A percentile compares a stretch with the other conserved stretches of the same genome.
phyloP scores from a whole-genome alignment of 1,284 basidiomycete species.

The Rhizopogon parksii region DNA sequence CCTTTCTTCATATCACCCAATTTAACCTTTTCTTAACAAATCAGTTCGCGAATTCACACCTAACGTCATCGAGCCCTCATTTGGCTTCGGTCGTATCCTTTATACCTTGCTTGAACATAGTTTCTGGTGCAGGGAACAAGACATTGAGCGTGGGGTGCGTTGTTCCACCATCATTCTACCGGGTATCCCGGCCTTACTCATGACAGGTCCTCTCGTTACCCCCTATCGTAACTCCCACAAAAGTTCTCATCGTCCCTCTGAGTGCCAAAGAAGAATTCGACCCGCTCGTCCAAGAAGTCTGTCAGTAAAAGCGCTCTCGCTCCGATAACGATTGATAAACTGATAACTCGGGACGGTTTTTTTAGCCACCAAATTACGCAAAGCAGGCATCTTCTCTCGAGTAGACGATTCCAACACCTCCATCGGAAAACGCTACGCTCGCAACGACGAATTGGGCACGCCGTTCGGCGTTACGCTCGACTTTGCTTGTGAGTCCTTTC shows the following conservation, averaged over 20 bases:
- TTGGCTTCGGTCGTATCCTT: slow-evolving; percentile 94
- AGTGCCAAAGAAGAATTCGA: slow-evolving; percentile 83
- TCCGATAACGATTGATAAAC: slow-evolving; percentile 7
- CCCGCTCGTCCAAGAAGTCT: slow-evolving; percentile 83
- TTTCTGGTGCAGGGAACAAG: slow-evolving; percentile 93
- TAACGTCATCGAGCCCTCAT: slow-evolving; percentile 98
- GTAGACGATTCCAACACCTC: slow-evolving; percentile 95
- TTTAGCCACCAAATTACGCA: slow-evolving; percentile 79
- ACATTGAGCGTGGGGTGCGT: slow-evolving; percentile 81
- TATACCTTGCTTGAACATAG: slow-evolving; percentile 93
- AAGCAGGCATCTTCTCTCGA: slow-evolving; percentile 82
- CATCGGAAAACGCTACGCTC: slow-evolving; percentile 94
- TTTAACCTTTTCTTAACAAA: slow-evolving; percentile 5
- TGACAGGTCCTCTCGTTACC: slow-evolving; percentile 83
- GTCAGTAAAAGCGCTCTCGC: slow-evolving; percentile 45
- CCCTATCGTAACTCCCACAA: slow-evolving; percentile 89
- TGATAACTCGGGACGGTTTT: slow-evolving; percentile 7
- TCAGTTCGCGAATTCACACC: slow-evolving; percentile 88
- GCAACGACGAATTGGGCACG: slow-evolving; percentile 98
- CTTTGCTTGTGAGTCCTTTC: slow-evolving; percentile 79
- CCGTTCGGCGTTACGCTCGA: slow-evolving; percentile 96
- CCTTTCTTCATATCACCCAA: not conserved
- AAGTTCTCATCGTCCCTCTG: slow-evolving; percentile 95
- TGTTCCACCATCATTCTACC: slow-evolving; percentile 6
- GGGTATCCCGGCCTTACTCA: slow-evolving; percentile 5